Conservation (phyloP, 1,284 basidiomycete species). For the Ceratobasidium sp. region DNA sequence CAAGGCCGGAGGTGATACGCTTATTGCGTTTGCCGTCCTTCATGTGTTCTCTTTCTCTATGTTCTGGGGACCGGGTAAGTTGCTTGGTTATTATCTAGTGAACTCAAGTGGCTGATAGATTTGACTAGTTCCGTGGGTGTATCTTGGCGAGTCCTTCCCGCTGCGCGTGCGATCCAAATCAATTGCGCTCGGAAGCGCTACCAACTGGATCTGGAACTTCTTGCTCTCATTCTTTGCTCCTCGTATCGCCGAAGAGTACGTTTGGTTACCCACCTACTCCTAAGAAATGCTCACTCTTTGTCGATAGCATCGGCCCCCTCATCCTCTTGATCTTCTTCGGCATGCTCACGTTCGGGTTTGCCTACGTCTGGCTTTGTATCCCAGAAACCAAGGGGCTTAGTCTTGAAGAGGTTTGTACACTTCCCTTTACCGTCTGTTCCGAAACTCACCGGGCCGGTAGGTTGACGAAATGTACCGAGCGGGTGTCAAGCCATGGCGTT, state of each 20-base stretch:
- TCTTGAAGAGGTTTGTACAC: conserved; percentile 72
- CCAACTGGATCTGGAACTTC: conserved; percentile 81
- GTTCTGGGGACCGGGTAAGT: conserved; percentile 74
- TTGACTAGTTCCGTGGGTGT: conserved; percentile 68
- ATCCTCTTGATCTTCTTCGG: conserved; percentile 83
- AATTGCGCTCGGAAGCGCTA: conserved; percentile 77
- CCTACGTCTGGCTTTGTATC: conserved; percentile 77
- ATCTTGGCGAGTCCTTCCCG: conserved; percentile 74
- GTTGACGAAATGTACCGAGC: conserved; percentile 81
- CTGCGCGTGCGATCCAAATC: conserved; percentile 81
- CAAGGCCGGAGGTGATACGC: conserved; percentile 70
- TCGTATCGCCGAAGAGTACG: conserved; percentile 68
- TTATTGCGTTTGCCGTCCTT: conserved; percentile 81
- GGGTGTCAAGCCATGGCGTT: conserved; percentile 75
- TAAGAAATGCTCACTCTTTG: background rate
- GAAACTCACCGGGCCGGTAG: conserved; percentile 53
- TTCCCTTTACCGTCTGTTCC: background rate
- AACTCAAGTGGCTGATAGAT: conserved; percentile 29
- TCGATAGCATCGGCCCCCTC: conserved; percentile 72
- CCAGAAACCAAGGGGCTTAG: conserved; percentile 83
- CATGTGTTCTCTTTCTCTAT: conserved; percentile 79
- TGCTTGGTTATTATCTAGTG: background rate
- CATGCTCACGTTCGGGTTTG: conserved; percentile 75
- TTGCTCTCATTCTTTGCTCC: conserved; percentile 78
- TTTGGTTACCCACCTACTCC: conserved; percentile 31